phyloP scores from a whole-genome alignment of 345 rosid genomes.

The Corchorus capsularis region DNA sequence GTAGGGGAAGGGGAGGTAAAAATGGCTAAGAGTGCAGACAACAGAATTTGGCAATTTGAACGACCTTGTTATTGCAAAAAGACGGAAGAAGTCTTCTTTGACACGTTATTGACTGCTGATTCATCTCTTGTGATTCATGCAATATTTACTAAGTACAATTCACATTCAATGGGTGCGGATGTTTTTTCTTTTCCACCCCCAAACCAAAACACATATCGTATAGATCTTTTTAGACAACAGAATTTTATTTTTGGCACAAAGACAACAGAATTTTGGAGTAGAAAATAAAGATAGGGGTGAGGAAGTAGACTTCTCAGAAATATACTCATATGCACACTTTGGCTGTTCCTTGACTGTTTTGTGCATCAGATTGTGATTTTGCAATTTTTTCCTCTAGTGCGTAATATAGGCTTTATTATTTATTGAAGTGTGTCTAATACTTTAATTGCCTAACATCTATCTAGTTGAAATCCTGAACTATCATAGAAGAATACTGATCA shows the following conservation, averaged over 20 bases:
- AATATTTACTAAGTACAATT: not conserved
- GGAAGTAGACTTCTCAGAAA: not conserved
- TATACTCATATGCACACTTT: not conserved
- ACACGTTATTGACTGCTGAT: not conserved
- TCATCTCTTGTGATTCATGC: not conserved
- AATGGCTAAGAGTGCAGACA: not conserved
- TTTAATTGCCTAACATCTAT: not conserved
- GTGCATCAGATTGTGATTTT: not conserved
- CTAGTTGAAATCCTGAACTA: not conserved
- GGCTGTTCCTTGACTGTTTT: conserved; percentile 3
- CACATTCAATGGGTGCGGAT: not conserved
- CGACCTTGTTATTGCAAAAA: not conserved
- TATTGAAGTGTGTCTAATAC: not conserved
- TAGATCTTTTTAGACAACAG: no score
- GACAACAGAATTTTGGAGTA: not conserved
- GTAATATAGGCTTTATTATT: not conserved
- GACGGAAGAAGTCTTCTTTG: not conserved
- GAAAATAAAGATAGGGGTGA: not conserved
- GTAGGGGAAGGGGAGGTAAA: not conserved
- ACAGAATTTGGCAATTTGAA: not conserved
- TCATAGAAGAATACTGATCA: not conserved
- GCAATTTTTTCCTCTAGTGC: not conserved
- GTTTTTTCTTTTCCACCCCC: not conserved
- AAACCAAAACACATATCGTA: no score
- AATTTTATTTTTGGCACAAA: not conserved